Evolutionary conservation across 202 grass and related monocot species (phyloP), one percentile per base, ranked within the genome.

Genomic region (Brachypodium distachyon): DNA sequence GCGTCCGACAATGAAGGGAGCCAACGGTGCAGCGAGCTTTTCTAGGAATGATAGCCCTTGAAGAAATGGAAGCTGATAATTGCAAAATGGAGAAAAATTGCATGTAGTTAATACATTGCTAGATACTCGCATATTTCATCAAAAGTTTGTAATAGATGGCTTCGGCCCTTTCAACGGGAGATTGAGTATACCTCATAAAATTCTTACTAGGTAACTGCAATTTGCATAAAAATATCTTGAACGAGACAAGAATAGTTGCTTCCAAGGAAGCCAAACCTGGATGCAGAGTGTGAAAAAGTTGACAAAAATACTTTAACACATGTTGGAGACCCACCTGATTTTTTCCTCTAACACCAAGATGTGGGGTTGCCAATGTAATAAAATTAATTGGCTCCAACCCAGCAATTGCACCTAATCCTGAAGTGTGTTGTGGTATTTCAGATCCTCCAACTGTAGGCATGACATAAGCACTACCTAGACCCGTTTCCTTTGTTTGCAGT

Each of bases 271-370:
- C 14, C 27, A 50, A 42, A 3, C 7, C 31, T 67, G 19, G 14
- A 9, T 68, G 23, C 25, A 60, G 32, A 43, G 31, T 32, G 2
- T 6, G 43, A 3, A 28, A 49, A 61, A 36, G 23, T 21, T 26
- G 9, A 22, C 7, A 76, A 43, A 69, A 31, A 44, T 52, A 80
- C 36, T 29, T 21, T 36, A 23, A 9, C 1, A 27, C 10, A 33
- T 77, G 41, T 47, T 39, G 39, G 47, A 38, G 40, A 58, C 64
- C 11, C 70, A 97, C 94, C 86, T 97, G 94, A 70, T 87, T 93
- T 85, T 90, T 97, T 46, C 94, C 94, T 89, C 90, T 85, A 78
- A 93, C 90, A 70, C 90, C 94, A 81, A 97, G 90, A 87, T 97
- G 94, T 78, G 94, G 94, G 55, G 94, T 97, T 81, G 90, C 93